Conservation (phyloP, 2,329 filamentous ascomycete species). For the Fusarium sp. region DNA sequence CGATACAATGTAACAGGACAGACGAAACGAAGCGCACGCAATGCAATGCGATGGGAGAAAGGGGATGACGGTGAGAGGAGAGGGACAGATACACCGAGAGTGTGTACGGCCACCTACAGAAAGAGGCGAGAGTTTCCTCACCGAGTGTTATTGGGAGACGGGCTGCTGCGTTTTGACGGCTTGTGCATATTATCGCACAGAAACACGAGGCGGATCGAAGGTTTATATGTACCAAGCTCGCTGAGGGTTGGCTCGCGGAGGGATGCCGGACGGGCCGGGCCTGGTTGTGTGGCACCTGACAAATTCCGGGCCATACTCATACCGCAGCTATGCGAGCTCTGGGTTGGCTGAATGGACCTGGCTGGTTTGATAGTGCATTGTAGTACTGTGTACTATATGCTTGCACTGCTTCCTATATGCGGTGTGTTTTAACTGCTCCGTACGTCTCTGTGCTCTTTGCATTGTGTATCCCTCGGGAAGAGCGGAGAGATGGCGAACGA, state of each 20-base stretch:
- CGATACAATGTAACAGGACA: conserved; percentile 6
- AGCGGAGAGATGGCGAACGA: not conserved
- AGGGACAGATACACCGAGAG: conserved; percentile 4
- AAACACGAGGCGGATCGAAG: conserved; percentile 29
- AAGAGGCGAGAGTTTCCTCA: conserved; percentile 35
- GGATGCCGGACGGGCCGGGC: conserved; percentile 36
- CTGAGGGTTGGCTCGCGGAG: conserved; percentile 20
- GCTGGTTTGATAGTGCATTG: not conserved
- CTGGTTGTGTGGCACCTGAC: conserved; percentile 25
- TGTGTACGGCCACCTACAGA: conserved; percentile 29
- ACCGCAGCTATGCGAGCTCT: not conserved
- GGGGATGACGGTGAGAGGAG: conserved; percentile 11
- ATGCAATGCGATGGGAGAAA: not conserved
- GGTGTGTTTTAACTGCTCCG: not conserved
- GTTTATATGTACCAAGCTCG: conserved; percentile 33
- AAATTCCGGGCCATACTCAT: not conserved
- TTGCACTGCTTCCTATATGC: not conserved
- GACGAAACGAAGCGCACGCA: not conserved
- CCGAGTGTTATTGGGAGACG: conserved; percentile 32
- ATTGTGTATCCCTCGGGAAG: conserved; percentile 18
- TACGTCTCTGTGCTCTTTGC: not conserved
- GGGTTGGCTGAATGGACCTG: not conserved
- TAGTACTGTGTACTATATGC: not conserved
- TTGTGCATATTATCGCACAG: conserved; percentile 12
- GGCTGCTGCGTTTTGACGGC: conserved; percentile 32